A percentile compares a stretch with the other conserved stretches of the same genome.
These are phyloP conservation scores for Hibiscus syriacus DNA, from an alignment of 345 rosid genomes.

Conservation along the genomic window DNA sequence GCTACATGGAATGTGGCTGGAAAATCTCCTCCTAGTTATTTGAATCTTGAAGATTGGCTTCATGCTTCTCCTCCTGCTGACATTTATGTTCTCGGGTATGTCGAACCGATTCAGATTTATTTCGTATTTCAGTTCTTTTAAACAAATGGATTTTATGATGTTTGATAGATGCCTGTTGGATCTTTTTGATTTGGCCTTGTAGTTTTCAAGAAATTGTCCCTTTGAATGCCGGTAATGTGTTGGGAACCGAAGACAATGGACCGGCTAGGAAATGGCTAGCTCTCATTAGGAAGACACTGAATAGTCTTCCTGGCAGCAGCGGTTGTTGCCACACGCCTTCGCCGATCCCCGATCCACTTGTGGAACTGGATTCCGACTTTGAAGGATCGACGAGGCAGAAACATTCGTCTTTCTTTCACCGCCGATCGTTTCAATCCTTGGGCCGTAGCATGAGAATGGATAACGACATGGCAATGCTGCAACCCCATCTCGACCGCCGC, in stretches of 20 bases:
- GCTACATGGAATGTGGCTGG: slow-evolving; percentile 99
- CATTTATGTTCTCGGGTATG: slow-evolving; percentile 92
- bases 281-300: not conserved
- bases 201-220: not conserved
- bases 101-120: not conserved
- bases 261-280: not conserved
- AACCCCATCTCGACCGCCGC: not conserved
- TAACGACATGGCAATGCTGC: not conserved
- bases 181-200: not conserved
- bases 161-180: not conserved
- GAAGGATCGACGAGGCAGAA: not conserved
- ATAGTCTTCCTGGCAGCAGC: not conserved
- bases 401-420: not conserved
- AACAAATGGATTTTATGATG: not conserved
- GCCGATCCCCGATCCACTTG: not conserved
- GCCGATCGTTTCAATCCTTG: not conserved
- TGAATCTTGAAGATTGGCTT: slow-evolving; percentile 96
- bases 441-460: not conserved
- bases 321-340: not conserved
- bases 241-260: not conserved
- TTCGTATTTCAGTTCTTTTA: not conserved
- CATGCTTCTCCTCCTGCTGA: slow-evolving; percentile 90
- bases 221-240: not conserved
- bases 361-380: not conserved
- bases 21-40: slow-evolving; percentile 73